Percentiles rank a stretch among this genome's conserved stretches.
These are phyloP conservation scores for Canavalia ensiformis DNA, from an alignment of 306 rosid species.

Conservation along the genomic window DNA sequence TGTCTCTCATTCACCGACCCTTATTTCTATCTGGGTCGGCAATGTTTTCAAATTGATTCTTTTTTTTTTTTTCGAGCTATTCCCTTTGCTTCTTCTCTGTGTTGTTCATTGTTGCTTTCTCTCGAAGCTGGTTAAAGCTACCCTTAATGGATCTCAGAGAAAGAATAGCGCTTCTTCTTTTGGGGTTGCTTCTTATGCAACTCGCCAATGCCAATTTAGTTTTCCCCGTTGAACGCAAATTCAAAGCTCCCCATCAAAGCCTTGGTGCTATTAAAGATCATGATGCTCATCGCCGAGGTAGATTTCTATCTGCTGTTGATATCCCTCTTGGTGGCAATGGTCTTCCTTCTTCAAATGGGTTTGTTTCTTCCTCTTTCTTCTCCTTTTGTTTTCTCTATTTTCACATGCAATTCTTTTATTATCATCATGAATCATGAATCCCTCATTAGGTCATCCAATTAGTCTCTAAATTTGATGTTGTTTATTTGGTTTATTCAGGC, in stretches of 20 bases:
- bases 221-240: constrained; percentile 71
- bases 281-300: constrained; percentile 73
- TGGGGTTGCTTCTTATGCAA: constrained; percentile 43
- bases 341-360: constrained; percentile 78
- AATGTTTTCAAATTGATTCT: neutral
- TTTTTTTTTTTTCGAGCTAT: no score
- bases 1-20: constrained; percentile 48
- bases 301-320: constrained; percentile 77
- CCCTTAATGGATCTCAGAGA: constrained; percentile 62
- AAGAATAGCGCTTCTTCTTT: constrained; percentile 26
- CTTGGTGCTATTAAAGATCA: constrained; percentile 70
- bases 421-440: no score
- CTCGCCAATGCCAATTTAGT: constrained; percentile 62
- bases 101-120: constrained; percentile 9
- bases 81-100: neutral
- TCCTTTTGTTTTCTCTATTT: neutral
- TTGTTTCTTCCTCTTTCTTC: neutral
- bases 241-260: constrained; percentile 57
- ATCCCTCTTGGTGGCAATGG: constrained; percentile 85
- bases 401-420: neutral
- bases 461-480: constrained; percentile 18
- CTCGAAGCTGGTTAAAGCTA: constrained; percentile 10
- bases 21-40: constrained; percentile 44
- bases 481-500: constrained; percentile 57
- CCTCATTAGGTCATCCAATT: no score